phyloP scores from a whole-genome alignment of 1,139 yeast genomes.

The Magnusiomyces tetraspermus region DNA sequence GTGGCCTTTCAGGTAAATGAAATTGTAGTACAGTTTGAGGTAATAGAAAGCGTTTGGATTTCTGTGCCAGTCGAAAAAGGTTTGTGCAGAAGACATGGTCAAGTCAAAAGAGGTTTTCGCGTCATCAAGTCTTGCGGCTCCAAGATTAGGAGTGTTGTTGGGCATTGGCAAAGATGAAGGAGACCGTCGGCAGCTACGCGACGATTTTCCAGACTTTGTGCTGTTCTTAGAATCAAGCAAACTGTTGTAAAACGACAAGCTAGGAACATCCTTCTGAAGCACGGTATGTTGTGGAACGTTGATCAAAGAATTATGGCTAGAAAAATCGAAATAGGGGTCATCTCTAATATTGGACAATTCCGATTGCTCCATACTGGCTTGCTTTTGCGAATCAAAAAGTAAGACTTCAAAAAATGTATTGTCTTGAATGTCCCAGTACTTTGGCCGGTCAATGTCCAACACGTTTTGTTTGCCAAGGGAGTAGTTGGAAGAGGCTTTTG shows the following conservation, averaged over 20 bases:
- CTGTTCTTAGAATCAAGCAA: not conserved
- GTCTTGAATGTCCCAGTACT: conserved; percentile 1
- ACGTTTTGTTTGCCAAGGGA: not conserved
- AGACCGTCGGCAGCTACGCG: not conserved
- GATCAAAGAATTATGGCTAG: not conserved
- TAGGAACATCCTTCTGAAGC: not conserved
- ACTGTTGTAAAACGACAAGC: not conserved
- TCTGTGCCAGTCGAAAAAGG: not conserved
- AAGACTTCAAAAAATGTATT: conserved; percentile 1
- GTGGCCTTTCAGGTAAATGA: not conserved
- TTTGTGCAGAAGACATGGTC: not conserved
- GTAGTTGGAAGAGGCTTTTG: not conserved
- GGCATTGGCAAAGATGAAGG: not conserved
- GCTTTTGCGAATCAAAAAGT: not conserved
- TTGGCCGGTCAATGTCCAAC: not conserved
- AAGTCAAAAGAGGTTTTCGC: not conserved
- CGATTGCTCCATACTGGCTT: not conserved
- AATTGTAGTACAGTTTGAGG: not conserved
- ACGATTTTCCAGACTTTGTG: not conserved
- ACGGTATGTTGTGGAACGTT: not conserved
- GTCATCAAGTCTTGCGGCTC: not conserved
- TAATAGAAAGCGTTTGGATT: conserved; percentile 1
- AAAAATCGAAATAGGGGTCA: not conserved
- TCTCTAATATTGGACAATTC: not conserved
- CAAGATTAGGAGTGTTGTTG: not conserved